These are phyloP conservation scores for Allomyces javanicus DNA, from an alignment of 192 early-diverging fungal genomes.

Conservation along the genomic window DNA sequence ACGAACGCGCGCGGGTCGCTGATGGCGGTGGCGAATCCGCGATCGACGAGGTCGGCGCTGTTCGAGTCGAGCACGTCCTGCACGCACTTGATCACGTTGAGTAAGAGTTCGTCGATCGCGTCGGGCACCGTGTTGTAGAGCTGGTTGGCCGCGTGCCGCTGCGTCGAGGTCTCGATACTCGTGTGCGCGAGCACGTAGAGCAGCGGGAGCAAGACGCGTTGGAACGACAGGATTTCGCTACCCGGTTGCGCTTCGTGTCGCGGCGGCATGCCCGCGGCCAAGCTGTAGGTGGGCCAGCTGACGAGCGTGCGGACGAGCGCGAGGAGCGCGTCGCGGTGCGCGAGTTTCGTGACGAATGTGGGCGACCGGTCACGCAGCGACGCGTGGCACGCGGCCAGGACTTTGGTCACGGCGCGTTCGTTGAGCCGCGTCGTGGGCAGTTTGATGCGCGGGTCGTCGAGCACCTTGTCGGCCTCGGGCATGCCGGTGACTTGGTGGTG, in stretches of 20 bases:
- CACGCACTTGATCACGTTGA: background rate
- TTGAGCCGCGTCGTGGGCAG: background rate
- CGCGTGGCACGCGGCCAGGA: background rate
- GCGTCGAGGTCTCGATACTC: background rate
- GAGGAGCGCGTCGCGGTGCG: background rate
- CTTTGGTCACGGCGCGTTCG: background rate
- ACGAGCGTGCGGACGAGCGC: background rate
- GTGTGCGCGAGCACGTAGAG: background rate
- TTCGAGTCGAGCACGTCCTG: background rate
- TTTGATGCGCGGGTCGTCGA: background rate
- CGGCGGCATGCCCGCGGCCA: background rate
- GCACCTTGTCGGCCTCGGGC: background rate
- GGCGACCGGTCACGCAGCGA: background rate
- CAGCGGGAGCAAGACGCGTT: background rate
- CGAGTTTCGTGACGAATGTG: background rate
- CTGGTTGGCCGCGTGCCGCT: background rate
- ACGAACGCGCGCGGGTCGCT: background rate
- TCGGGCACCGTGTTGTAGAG: background rate
- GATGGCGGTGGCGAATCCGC: background rate
- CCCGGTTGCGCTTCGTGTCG: background rate
- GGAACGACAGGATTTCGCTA: background rate
- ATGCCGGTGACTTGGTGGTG: too few relatives aligned
- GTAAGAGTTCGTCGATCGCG: background rate
- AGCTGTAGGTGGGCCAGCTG: background rate
- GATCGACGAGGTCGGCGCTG: background rate